phyloP scores from a whole-genome alignment of 1,139 yeast genomes.

The Saccharomycopsis hybrid region DNA sequence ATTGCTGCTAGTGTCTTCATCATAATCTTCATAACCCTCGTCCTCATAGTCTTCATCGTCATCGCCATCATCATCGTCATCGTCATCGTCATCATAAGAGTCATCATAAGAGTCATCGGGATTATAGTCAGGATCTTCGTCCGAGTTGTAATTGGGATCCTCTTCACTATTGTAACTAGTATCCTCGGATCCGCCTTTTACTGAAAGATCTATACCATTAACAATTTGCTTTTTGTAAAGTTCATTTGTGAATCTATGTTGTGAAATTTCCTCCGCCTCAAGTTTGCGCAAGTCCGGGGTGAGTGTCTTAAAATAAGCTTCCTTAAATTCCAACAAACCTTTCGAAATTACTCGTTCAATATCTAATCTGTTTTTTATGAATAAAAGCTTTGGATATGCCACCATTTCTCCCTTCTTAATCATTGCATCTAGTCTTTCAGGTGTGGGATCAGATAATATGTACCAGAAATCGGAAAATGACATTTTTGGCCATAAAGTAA shows the following conservation, averaged over 20 bases:
- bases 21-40: not conserved
- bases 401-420: constrained; percentile 58
- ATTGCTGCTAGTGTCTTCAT: too few species aligned
- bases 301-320: constrained; percentile 2
- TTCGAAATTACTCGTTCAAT: constrained; percentile 60
- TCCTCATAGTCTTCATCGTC: not conserved
- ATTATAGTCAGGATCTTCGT: constrained; percentile 5
- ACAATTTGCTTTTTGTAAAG: not conserved
- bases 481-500: constrained; percentile 72
- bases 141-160: not conserved
- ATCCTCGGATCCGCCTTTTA: too few species aligned
- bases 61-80: not conserved
- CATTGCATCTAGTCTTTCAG: constrained; percentile 48
- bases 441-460: constrained; percentile 64
- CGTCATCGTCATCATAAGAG: not conserved
- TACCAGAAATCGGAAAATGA: constrained; percentile 53
- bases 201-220: not conserved
- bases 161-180: too few species aligned
- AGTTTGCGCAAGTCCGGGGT: not conserved
- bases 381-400: constrained; percentile 59
- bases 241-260: not conserved
- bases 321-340: constrained; percentile 31
- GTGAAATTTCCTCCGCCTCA: not conserved
- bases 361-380: constrained; percentile 54
- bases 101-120: not conserved